Percentiles rank a stretch among this genome's conserved stretches.
Conservation (phyloP, 139 green algal species). For the Desmodesmus armatus region DNA sequence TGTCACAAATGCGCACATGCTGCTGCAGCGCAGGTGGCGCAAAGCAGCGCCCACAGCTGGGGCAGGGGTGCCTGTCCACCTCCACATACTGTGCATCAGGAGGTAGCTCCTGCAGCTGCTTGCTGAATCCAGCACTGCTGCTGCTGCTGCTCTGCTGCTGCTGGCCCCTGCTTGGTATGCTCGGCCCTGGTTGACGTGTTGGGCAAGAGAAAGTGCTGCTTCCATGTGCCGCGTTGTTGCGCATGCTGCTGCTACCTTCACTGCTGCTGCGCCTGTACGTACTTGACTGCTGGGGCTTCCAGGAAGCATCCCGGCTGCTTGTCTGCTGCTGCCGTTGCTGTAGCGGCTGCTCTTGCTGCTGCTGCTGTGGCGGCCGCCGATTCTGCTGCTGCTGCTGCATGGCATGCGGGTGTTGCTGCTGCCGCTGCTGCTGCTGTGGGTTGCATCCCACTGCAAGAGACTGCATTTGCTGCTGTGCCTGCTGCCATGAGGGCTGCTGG, state of each 20-base stretch:
- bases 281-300: not conserved
- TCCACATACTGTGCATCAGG: too few species aligned
- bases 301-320: not conserved
- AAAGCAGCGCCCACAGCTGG: constrained; percentile 49
- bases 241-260: not conserved
- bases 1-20: constrained; percentile 38
- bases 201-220: not conserved
- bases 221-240: not conserved
- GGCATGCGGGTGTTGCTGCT: not conserved
- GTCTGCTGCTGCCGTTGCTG: not conserved
- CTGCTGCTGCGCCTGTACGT: not conserved
- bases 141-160: not conserved
- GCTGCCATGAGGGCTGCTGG: not conserved
- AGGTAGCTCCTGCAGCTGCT: not conserved
- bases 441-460: too few species aligned
- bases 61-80: not conserved
- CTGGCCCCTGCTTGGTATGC: too few species aligned
- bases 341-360: not conserved
- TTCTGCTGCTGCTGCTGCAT: not conserved
- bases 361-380: not conserved
- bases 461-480: not conserved
- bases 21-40: not conserved
- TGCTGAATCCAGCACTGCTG: not conserved
- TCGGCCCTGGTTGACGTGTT: not conserved
- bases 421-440: constrained; percentile 14